Conservation (phyloP, 2,329 filamentous ascomycete species). For the Monosporascus sp. region DNA sequence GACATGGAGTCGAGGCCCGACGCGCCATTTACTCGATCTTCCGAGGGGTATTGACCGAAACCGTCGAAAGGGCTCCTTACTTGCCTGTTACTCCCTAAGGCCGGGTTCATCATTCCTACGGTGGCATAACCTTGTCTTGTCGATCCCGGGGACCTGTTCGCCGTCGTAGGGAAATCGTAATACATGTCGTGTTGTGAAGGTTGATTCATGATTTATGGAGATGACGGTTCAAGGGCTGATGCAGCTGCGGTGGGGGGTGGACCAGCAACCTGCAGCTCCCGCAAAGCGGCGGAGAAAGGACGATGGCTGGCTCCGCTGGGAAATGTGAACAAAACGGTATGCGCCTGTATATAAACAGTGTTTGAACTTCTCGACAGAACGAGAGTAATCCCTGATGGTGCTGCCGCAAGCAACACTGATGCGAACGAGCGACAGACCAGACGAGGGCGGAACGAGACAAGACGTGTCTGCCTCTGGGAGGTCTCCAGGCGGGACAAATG, state of each 20-base stretch:
- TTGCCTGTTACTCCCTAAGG: slow-evolving; percentile 51
- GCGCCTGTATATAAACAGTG: neutral
- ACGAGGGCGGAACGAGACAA: neutral
- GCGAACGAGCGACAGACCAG: neutral
- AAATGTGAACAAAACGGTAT: neutral
- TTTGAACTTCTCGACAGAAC: neutral
- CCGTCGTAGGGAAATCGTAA: slow-evolving; percentile 57
- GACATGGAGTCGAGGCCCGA: slow-evolving; percentile 52
- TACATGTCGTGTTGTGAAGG: slow-evolving; percentile 61
- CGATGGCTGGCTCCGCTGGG: neutral
- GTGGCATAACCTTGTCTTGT: slow-evolving; percentile 57
- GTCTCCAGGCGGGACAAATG: neutral
- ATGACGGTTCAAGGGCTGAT: slow-evolving; percentile 12
- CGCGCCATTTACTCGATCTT: slow-evolving; percentile 53
- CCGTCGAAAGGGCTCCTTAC: slow-evolving; percentile 74
- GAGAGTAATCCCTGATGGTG: neutral
- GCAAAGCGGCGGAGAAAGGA: slow-evolving; percentile 11
- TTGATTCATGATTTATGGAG: slow-evolving; percentile 37
- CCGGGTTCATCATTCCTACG: slow-evolving; percentile 53
- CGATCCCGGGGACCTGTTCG: slow-evolving; percentile 68
- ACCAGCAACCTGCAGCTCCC: slow-evolving; percentile 26
- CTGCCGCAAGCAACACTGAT: neutral
- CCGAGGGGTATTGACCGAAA: slow-evolving; percentile 61
- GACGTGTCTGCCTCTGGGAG: neutral
- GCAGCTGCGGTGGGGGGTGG: slow-evolving; percentile 22